Evolutionary conservation across 495 filamentous ascomycete genomes (phyloP).

Genomic region (Hypoxylon cercidicola): DNA sequence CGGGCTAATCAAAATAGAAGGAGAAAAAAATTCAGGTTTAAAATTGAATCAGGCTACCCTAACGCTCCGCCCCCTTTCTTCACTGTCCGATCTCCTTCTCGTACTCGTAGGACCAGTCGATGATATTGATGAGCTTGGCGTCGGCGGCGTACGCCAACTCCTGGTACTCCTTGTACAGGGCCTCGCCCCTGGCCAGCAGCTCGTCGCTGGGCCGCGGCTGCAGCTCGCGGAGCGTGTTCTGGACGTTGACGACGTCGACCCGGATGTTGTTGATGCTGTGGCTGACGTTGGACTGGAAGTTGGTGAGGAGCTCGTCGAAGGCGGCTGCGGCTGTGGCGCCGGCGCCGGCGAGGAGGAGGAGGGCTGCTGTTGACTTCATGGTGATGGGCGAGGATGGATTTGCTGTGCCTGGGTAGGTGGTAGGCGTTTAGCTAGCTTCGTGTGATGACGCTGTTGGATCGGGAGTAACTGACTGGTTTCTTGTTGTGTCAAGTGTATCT

Average conservation of each 20-base stretch:
- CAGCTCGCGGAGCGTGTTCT: neutral
- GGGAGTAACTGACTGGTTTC: neutral
- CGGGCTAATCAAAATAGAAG: neutral
- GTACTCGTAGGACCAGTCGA: constrained; percentile 14
- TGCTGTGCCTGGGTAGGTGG: too few species aligned
- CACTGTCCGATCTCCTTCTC: neutral
- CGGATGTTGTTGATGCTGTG: constrained; percentile 5
- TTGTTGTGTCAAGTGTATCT: too few species aligned
- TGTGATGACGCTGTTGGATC: neutral
- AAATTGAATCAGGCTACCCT: neutral
- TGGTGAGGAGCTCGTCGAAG: neutral
- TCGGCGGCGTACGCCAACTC: neutral
- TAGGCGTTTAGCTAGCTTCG: neutral
- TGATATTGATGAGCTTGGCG: constrained; percentile 13
- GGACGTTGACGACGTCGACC: neutral
- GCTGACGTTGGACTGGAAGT: constrained; percentile 16
- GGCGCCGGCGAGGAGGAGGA: neutral
- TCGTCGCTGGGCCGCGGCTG: constrained; percentile 1
- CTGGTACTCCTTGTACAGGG: constrained; percentile 5
- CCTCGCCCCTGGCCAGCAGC: neutral
- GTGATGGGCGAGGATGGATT: neutral
- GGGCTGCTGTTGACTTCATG: neutral
- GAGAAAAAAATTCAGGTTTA: neutral
- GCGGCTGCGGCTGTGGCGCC: neutral
- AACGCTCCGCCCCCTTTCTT: too few species aligned